These are phyloP conservation scores for Vitis cinerea DNA, from an alignment of 164 flowering plant species.

Conservation along the genomic window DNA sequence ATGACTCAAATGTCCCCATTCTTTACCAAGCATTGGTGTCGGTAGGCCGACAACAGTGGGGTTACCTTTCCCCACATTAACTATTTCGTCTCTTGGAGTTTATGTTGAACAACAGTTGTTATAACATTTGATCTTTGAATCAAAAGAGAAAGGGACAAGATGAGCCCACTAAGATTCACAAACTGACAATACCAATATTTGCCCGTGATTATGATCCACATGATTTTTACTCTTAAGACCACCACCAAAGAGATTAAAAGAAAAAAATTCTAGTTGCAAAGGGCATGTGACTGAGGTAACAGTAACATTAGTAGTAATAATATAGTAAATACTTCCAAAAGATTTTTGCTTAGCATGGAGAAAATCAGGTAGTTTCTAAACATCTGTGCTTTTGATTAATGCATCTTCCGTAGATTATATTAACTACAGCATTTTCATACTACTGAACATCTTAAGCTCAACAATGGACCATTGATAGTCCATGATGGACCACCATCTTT, in stretches of 20 bases:
- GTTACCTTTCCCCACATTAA: conserved; percentile 11
- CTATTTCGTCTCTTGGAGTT: not conserved
- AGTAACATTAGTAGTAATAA: too few relatives aligned
- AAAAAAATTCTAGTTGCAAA: not conserved
- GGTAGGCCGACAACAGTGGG: conserved; percentile 28
- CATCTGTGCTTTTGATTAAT: too few relatives aligned
- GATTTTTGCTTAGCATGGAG: too few relatives aligned
- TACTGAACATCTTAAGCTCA: too few relatives aligned
- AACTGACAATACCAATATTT: conserved; percentile 9
- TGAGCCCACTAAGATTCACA: conserved; percentile 11
- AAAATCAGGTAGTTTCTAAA: too few relatives aligned
- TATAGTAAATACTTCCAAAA: too few relatives aligned
- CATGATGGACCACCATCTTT: too few relatives aligned
- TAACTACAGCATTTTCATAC: too few relatives aligned
- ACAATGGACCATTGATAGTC: too few relatives aligned
- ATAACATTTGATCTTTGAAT: not conserved
- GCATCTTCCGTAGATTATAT: too few relatives aligned
- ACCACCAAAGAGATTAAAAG: not conserved
- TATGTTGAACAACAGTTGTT: conserved; percentile 14
- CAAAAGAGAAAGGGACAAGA: conserved; percentile 22
- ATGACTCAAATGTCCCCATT: conserved; percentile 11
- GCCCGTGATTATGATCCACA: conserved; percentile 1
- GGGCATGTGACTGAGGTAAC: too few relatives aligned
- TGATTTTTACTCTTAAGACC: not conserved
- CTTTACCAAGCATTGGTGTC: conserved; percentile 17